These are phyloP conservation scores for Blastobotrys indianensis DNA, from an alignment of 1,139 yeast species.

Conservation along the genomic window DNA sequence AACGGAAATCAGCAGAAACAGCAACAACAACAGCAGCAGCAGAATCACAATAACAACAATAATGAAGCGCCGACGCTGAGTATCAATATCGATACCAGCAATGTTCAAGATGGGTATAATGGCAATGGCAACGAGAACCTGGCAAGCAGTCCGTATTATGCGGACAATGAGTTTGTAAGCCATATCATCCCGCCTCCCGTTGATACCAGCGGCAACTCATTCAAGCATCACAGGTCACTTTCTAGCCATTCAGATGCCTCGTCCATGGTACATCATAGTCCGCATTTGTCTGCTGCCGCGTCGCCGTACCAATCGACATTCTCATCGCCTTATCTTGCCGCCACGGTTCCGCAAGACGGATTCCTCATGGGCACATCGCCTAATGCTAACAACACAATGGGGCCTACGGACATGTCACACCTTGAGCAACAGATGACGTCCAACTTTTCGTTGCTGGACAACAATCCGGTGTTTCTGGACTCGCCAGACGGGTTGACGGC, in stretches of 20 bases:
- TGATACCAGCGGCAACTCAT: neutral
- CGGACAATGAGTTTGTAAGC: too few relatives aligned
- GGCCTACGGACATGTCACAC: constrained; percentile 12
- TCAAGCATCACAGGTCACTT: constrained; percentile 15
- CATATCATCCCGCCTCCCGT: too few relatives aligned
- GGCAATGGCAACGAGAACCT: too few relatives aligned
- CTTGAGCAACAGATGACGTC: constrained; percentile 20
- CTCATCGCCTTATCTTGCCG: constrained; percentile 18
- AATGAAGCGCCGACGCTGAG: neutral
- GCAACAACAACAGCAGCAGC: constrained; percentile 1
- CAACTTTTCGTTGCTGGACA: constrained; percentile 19
- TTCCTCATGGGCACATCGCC: constrained; percentile 1
- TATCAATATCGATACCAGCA: too few relatives aligned
- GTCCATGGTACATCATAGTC: constrained; percentile 12
- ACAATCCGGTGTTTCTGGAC: constrained; percentile 9
- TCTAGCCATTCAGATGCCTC: constrained; percentile 18
- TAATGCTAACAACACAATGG: constrained; percentile 2
- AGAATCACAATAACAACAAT: neutral
- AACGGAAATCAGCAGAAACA: neutral
- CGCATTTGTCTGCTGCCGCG: constrained; percentile 13
- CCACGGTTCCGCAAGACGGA: constrained; percentile 10
- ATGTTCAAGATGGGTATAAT: too few relatives aligned
- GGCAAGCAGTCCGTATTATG: too few relatives aligned
- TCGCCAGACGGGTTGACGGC: constrained; percentile 2
- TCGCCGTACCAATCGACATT: constrained; percentile 21